A percentile compares a stretch with the other conserved stretches of the same genome.
Conservation (phyloP, 805 yeast genomes). For the Isabelozyma rhagii region DNA sequence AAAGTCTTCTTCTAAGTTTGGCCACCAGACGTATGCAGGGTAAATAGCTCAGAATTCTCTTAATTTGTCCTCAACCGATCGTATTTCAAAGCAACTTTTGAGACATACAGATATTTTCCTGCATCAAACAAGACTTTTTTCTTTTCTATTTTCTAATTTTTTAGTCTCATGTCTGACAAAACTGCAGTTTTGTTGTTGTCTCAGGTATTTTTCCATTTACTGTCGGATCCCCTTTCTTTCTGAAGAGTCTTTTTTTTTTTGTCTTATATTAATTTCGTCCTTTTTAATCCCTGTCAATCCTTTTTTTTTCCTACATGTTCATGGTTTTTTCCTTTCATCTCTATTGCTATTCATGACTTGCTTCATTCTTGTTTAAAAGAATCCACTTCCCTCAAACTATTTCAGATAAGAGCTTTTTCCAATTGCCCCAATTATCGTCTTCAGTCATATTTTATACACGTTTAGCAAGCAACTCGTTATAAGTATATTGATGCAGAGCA, state of each 20-base stretch:
- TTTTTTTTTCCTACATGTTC: too few relatives aligned
- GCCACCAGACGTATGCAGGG: not conserved
- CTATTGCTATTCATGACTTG: not conserved
- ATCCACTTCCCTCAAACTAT: not conserved
- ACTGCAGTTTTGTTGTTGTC: not conserved
- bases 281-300: not conserved
- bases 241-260: too few relatives aligned
- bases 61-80: constrained; percentile 1
- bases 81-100: constrained; percentile 2
- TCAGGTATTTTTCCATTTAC: not conserved
- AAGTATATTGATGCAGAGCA: not conserved
- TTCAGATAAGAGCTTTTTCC: too few relatives aligned
- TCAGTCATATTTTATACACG: too few relatives aligned
- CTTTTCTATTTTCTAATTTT: not conserved
- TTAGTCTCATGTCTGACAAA: not conserved
- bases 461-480: too few relatives aligned
- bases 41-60: not conserved
- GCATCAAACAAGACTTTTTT: not conserved
- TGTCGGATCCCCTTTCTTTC: not conserved
- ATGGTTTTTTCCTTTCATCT: not conserved
- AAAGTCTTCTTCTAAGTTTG: not conserved
- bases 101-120: constrained; percentile 2
- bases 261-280: not conserved
- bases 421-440: too few relatives aligned
- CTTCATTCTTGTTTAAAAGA: not conserved